A percentile compares a stretch with the other conserved stretches of the same genome.
Evolutionary conservation across 371 early-diverging fungal genomes (phyloP).

Genomic region (Mortierella sp.): DNA sequence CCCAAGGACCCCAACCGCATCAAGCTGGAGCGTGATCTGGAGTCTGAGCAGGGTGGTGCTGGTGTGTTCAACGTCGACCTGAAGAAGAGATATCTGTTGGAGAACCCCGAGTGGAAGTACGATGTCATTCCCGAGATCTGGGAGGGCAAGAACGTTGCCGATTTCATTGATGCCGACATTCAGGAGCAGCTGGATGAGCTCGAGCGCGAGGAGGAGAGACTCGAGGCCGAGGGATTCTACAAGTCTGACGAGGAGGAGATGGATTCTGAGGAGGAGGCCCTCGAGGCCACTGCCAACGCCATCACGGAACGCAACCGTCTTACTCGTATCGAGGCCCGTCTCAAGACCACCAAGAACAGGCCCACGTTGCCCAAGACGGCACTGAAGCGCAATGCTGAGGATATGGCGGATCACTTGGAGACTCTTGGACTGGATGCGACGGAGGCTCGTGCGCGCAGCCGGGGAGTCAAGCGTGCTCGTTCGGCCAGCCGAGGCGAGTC

Average conservation of each 20-base stretch:
- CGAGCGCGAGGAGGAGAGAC: constrained; percentile 97
- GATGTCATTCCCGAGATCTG: constrained; percentile 99
- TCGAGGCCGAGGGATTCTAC: constrained; percentile 94
- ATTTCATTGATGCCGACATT: constrained; percentile 99
- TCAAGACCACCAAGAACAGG: constrained; percentile 56
- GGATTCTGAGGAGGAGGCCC: constrained; percentile 82
- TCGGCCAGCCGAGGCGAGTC: constrained; percentile 76
- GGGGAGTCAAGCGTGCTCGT: constrained; percentile 78
- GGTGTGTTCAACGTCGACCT: constrained; percentile 96
- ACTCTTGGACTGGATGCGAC: constrained; percentile 63
- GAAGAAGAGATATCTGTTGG: constrained; percentile 90
- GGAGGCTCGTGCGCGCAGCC: constrained; percentile 69
- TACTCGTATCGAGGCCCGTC: constrained; percentile 78
- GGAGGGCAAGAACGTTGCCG: constrained; percentile 99
- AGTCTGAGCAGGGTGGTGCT: constrained; percentile 92
- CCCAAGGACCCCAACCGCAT: constrained; percentile 86
- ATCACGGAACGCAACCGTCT: constrained; percentile 90
- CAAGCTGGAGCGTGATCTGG: constrained; percentile 91
- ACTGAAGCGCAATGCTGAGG: constrained; percentile 71
- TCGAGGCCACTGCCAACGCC: constrained; percentile 82
- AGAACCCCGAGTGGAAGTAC: constrained; percentile 95
- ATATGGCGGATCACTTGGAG: constrained; percentile 66
- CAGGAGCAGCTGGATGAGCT: constrained; percentile 95
- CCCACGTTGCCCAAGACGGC: constrained; percentile 64
- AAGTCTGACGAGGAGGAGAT: constrained; percentile 81